phyloP scores from a whole-genome alignment of 2,329 filamentous ascomycete genomes.

The Claviceps quebecensis region DNA sequence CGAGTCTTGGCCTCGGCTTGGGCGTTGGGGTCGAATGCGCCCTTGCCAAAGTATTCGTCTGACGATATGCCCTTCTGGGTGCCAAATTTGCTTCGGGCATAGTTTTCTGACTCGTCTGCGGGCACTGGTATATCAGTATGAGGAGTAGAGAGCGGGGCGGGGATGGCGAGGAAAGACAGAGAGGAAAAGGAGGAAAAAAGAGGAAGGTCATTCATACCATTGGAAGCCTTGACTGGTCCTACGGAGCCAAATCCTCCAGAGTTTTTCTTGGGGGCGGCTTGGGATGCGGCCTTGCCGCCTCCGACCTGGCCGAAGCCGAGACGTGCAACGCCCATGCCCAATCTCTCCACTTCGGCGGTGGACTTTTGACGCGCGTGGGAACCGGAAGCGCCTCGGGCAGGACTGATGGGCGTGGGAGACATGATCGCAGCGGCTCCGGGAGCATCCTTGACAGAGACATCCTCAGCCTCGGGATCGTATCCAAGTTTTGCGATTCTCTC shows the following conservation, averaged over 20 bases:
- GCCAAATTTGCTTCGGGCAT: constrained; percentile 80
- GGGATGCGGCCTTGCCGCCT: constrained; percentile 41
- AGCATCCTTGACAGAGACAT: constrained; percentile 33
- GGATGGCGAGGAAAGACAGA: too few species aligned
- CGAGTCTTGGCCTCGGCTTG: constrained; percentile 78
- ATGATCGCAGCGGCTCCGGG: constrained; percentile 47
- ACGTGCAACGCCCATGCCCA: constrained; percentile 78
- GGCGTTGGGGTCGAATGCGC: constrained; percentile 64
- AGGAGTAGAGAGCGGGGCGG: not conserved
- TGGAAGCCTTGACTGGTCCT: constrained; percentile 55
- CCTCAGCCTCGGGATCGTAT: constrained; percentile 85
- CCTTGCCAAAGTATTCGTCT: constrained; percentile 95
- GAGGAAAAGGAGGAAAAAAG: not conserved
- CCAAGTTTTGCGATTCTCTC: constrained; percentile 91
- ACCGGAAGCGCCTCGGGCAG: constrained; percentile 43
- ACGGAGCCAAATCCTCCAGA: constrained; percentile 79
- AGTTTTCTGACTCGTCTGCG: constrained; percentile 62
- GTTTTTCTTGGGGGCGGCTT: constrained; percentile 50
- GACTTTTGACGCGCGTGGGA: constrained; percentile 44
- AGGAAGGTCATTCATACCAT: constrained; percentile 37
- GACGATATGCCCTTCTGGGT: constrained; percentile 91
- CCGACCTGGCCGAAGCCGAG: constrained; percentile 82
- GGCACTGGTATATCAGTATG: not conserved
- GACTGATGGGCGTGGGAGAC: constrained; percentile 62
- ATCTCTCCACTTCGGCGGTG: constrained; percentile 68